Base-by-base conservation (phyloP, 2,329 filamentous ascomycete genomes). In the Sporothrix brunneoviolacea region DNA sequence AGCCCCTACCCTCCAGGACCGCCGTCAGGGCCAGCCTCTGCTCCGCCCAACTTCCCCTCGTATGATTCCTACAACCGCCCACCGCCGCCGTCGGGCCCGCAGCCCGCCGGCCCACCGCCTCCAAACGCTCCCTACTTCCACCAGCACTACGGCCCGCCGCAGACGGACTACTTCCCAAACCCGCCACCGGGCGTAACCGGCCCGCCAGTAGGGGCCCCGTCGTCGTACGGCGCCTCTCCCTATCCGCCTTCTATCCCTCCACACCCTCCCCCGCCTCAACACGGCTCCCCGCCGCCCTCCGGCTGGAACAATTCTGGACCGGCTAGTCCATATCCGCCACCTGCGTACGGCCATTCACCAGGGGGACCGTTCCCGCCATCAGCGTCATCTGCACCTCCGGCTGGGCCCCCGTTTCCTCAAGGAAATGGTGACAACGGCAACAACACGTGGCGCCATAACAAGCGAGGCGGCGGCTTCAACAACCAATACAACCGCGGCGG, bases 121-220 rank as follows among this genome's bases (percentile, higher is more conserved):
- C 46, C 50, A 1, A 21, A 50, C 18, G 36, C 39, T 1, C 27
- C 50, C 7, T 57, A 54, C 37, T 55, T 54, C 38, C 48, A 51
- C 43, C 55, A 49, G 36, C 51, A 55, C 10, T 54, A 54, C 21
- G 43, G 46, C 13, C 43, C 49, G 2, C 55, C 53, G 3, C 48
- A 53, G 19, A 12, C 46, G 2, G 51, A 49, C 40, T 54, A 51
- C 41, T 55, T 48, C 27, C 43, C 52, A 3, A 21, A 21, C n/a
- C 59, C 55, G 8, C 57, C 60, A 12, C 51, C 58, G 0, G 48
- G 48, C 19, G 41, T 54, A 10, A 62, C 60, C 32, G 62, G 60
- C 4, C 56, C 58, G 2, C 51, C 54, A 3, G 38, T 36, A 8
- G 47, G 22, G 1, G 22, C 35, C 12, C 59, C 57, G 8, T 43